A percentile compares a stretch with the other conserved stretches of the same genome.
phyloP scores from a whole-genome alignment of 2,329 filamentous ascomycete genomes.

The Trichoderma sp. region DNA sequence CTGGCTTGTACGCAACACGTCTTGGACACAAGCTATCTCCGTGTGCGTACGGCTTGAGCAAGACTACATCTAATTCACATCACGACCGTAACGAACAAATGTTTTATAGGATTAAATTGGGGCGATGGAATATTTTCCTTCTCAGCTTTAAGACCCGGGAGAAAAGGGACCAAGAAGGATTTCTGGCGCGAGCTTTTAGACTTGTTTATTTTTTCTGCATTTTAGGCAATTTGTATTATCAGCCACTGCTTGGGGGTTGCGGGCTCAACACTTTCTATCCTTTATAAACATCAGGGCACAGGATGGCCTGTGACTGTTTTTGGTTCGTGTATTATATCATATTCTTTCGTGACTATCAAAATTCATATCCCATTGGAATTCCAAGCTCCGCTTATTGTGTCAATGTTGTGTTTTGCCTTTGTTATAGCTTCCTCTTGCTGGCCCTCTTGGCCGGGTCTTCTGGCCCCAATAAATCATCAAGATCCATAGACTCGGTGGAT shows the following conservation, averaged over 20 bases:
- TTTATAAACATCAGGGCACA: conserved; percentile 22
- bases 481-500: conserved; percentile 54
- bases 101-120: conserved; percentile 26
- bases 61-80: conserved; percentile 25
- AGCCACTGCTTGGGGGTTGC: conserved; percentile 28
- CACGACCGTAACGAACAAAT: conserved; percentile 33
- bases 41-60: not conserved
- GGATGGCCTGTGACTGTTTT: conserved; percentile 25
- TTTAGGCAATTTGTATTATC: conserved; percentile 29
- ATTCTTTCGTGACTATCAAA: conserved; percentile 31
- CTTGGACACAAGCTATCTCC: not conserved
- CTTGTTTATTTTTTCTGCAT: conserved; percentile 26
- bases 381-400: conserved; percentile 12
- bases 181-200: conserved; percentile 31
- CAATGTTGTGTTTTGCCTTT: not conserved
- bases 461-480: conserved; percentile 53
- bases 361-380: not conserved
- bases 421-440: conserved; percentile 56
- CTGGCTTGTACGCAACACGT: conserved; percentile 7
- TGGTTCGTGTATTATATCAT: conserved; percentile 30
- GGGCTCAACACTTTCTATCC: conserved; percentile 25
- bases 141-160: not conserved
- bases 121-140: not conserved
- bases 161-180: not conserved
- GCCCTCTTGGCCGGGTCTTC: conserved; percentile 53